Evolutionary conservation across 352 stramenopile genomes (phyloP), one percentile per base, ranked within the genome.

Genomic region (Globisporangium mamillatum): DNA sequence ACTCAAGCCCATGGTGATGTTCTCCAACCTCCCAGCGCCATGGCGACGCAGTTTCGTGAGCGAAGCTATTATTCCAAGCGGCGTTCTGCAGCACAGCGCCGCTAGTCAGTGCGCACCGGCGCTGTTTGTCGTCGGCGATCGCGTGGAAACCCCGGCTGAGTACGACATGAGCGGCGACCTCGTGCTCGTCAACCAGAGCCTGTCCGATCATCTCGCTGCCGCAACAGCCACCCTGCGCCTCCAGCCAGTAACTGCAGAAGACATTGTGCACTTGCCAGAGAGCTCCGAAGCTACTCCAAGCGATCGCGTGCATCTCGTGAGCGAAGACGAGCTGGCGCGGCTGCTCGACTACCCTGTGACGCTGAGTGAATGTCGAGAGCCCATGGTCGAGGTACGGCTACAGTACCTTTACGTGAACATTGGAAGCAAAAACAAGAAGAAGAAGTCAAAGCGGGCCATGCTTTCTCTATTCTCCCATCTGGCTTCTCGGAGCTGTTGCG

Each of bases 271-370:
- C 9, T 36, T 32, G 41, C 38, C 41, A 25, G 9, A 18, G 1
- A 58, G 44, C 6, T n/a, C 14, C 16, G 55, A 5, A 34, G 27
- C 53, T 4, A 32, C 12, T 34, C 10, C 20, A 18, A 65, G 18
- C 10, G 36, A 56, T 9, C 14, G 32, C 1, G n/a, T 67, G 12
- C 34, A 53, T 5, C 5, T 81, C 8, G 68, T 88, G 14, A 32
- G 58, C 22, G 86, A 93, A 50, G 52, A 67, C 3, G 27, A 68
- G 16, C 50, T 93, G 32, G 83, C 85, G 14, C 64, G 53, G 6
- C 34, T 80, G 4, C 62, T 93, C 24, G 81, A 91, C 71, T 93
- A 93, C 68, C 86, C 83, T 3, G 68, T 93, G 25, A 78, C 77
- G 2, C 70, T 92, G 32, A 84, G 82, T 62, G 80, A 89, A 44